Conservation (phyloP, 1,284 basidiomycete species). For the Vanrija sp. region DNA sequence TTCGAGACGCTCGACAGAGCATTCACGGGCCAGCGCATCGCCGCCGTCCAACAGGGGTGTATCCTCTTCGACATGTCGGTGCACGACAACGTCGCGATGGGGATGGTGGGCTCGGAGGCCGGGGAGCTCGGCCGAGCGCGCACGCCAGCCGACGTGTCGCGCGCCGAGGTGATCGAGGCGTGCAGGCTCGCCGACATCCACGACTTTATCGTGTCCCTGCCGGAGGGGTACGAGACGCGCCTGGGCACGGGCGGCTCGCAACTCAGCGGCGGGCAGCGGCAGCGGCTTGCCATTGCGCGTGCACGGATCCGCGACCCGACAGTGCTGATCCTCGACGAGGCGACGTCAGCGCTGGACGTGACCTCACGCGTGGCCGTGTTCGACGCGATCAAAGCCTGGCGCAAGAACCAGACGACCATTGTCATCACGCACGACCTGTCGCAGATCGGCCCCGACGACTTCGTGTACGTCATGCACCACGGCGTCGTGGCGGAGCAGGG, state of each 20-base stretch:
- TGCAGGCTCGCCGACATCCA: slow-evolving; percentile 83
- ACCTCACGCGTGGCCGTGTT: slow-evolving; percentile 83
- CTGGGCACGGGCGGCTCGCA: slow-evolving; percentile 70
- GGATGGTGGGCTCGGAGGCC: slow-evolving; percentile 58
- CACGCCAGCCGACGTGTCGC: slow-evolving; percentile 53
- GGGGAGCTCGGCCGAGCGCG: slow-evolving; percentile 28
- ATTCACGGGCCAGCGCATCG: slow-evolving; percentile 70
- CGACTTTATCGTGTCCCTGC: slow-evolving; percentile 77
- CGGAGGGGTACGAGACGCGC: slow-evolving; percentile 80
- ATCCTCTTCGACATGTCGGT: slow-evolving; percentile 77
- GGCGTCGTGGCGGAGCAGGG: slow-evolving; percentile 85
- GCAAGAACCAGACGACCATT: slow-evolving; percentile 80
- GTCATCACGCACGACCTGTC: slow-evolving; percentile 95
- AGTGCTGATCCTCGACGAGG: slow-evolving; percentile 88
- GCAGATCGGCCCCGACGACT: slow-evolving; percentile 72
- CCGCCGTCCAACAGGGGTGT: slow-evolving; percentile 70
- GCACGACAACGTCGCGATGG: slow-evolving; percentile 85
- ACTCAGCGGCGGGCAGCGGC: slow-evolving; percentile 88
- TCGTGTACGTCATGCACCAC: slow-evolving; percentile 84
- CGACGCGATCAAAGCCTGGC: slow-evolving; percentile 79
- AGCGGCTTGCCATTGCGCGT: slow-evolving; percentile 85
- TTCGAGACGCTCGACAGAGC: slow-evolving; percentile 67
- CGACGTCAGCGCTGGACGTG: slow-evolving; percentile 89
- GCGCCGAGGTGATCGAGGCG: slow-evolving; percentile 71
- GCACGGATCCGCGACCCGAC: slow-evolving; percentile 81